A percentile compares a stretch with the other conserved stretches of the same genome.
Evolutionary conservation across 73 alveolate species (phyloP).

Genomic region (Tetrahymena elliotti): DNA sequence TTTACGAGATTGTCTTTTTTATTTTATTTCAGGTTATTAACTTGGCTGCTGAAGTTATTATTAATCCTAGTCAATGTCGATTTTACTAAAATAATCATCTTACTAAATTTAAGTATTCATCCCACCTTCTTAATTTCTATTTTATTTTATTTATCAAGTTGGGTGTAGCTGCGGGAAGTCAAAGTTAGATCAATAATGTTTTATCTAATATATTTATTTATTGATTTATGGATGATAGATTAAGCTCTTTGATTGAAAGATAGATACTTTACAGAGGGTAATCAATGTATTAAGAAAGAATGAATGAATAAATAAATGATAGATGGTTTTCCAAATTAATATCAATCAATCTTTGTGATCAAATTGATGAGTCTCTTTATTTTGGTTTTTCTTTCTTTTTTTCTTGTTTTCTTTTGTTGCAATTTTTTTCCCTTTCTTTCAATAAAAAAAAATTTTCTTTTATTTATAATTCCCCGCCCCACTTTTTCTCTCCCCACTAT

Average conservation of each 20-base stretch:
- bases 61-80: not conserved
- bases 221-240: not conserved
- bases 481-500: conserved; percentile 1
- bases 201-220: not conserved
- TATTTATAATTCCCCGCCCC: conserved; percentile 2
- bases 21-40: not conserved
- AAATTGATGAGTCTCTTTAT: not conserved
- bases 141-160: not conserved
- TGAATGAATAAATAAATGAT: not conserved
- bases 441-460: not conserved
- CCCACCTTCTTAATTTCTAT: not conserved
- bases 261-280: not conserved
- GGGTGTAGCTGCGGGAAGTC: not conserved
- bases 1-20: not conserved
- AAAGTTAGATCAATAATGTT: not conserved
- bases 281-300: not conserved
- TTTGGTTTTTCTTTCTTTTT: not conserved
- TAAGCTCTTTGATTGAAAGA: not conserved
- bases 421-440: not conserved
- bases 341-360: not conserved
- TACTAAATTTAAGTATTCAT: not conserved
- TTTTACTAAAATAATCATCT: not conserved
- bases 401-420: not conserved
- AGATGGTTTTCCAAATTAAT: not conserved
- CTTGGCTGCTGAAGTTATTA: not conserved